These are phyloP conservation scores for Penstemon barbatus DNA, from an alignment of 257 asterid species.

Conservation along the genomic window DNA sequence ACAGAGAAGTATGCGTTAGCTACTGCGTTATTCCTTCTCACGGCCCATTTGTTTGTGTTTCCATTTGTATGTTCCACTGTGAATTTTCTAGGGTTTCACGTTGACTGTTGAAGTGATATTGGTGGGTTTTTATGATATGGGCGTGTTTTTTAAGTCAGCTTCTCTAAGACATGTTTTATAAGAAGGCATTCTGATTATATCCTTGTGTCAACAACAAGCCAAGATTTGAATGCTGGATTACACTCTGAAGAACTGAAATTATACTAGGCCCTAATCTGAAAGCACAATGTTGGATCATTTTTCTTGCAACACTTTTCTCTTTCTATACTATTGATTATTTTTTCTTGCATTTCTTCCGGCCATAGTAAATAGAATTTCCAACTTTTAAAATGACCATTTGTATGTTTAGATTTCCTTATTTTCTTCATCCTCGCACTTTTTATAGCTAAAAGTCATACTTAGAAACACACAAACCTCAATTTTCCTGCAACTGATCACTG, in stretches of 20 bases:
- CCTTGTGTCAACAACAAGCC: background rate
- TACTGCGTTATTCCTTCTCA: slow-evolving; percentile 13
- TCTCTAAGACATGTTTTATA: background rate
- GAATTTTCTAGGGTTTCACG: slow-evolving; percentile 5
- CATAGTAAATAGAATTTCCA: slow-evolving; percentile 10
- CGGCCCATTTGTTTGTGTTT: slow-evolving; percentile 1
- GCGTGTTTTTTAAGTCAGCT: background rate
- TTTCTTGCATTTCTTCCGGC: slow-evolving; percentile 1
- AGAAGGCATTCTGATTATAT: background rate
- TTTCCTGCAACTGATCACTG: too few relatives aligned
- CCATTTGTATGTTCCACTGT: background rate
- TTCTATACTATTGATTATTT: background rate
- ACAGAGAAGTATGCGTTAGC: slow-evolving; percentile 72
- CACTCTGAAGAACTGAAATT: slow-evolving; percentile 8
- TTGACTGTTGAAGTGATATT: slow-evolving; percentile 8
- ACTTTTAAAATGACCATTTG: slow-evolving; percentile 1
- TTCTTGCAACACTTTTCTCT: slow-evolving; percentile 5
- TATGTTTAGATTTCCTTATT: background rate
- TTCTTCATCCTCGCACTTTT: slow-evolving; percentile 1
- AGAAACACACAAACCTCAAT: too few relatives aligned
- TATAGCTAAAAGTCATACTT: background rate
- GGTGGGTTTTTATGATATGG: background rate
- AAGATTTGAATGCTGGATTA: slow-evolving; percentile 17
- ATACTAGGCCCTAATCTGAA: slow-evolving; percentile 1
- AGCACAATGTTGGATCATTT: background rate